phyloP scores from a whole-genome alignment of 1,284 basidiomycete genomes.

The Anthracocystis panici-leucophaei region DNA sequence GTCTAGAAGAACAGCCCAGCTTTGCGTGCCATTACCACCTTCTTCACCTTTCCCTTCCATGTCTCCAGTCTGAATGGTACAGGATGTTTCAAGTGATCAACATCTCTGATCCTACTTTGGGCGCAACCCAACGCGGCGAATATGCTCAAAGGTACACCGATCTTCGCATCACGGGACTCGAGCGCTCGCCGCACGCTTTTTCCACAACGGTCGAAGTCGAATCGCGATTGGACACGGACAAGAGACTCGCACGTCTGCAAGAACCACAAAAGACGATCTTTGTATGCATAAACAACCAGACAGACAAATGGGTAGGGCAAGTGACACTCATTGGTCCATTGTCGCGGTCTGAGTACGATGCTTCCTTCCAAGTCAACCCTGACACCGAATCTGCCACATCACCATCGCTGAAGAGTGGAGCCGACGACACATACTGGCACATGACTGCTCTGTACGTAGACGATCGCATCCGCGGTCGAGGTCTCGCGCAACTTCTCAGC shows the following conservation, averaged over 20 bases:
- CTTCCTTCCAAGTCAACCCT: slow-evolving; percentile 10
- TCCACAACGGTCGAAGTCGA: slow-evolving; percentile 21
- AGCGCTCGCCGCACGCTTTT: slow-evolving; percentile 29
- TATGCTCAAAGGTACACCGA: slow-evolving; percentile 19
- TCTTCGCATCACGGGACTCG: slow-evolving; percentile 17
- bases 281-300: slow-evolving; percentile 7
- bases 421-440: slow-evolving; percentile 20
- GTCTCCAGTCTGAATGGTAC: too few species aligned
- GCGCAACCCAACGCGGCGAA: not conserved
- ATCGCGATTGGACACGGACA: slow-evolving; percentile 2
- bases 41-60: not conserved
- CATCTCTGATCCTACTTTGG: slow-evolving; percentile 14
- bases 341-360: slow-evolving; percentile 12
- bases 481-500: slow-evolving; percentile 20
- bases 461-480: slow-evolving; percentile 15
- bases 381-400: slow-evolving; percentile 4
- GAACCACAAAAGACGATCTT: slow-evolving; percentile 18
- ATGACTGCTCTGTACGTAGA: slow-evolving; percentile 34
- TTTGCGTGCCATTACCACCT: not conserved
- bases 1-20: not conserved
- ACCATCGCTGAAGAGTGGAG: not conserved
- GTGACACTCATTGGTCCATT: slow-evolving; percentile 18
- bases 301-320: slow-evolving; percentile 19
- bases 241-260: slow-evolving; percentile 15
- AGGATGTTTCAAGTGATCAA: slow-evolving; percentile 13